A percentile compares a stretch with the other conserved stretches of the same genome.
These are phyloP conservation scores for Aspergillus spinulosporus DNA, from an alignment of 2,329 filamentous ascomycete species.

Conservation along the genomic window DNA sequence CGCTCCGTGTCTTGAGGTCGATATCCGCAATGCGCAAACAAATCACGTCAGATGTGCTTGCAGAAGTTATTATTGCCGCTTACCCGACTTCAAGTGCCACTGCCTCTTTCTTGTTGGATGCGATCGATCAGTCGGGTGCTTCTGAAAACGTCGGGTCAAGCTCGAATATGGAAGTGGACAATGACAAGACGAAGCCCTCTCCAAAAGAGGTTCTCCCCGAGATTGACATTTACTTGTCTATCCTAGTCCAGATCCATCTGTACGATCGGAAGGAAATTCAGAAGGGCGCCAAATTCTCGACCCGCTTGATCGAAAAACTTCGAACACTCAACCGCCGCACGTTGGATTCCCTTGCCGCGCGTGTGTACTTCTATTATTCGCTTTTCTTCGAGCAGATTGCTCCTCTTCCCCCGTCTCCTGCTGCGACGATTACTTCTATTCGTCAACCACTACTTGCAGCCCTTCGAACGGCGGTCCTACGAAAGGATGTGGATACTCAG, in stretches of 20 bases:
- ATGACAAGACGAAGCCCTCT: constrained; percentile 64
- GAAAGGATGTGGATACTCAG: constrained; percentile 97
- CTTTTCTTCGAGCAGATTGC: constrained; percentile 90
- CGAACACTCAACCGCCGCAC: constrained; percentile 90
- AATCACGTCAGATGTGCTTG: constrained; percentile 76
- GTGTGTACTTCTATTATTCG: constrained; percentile 97
- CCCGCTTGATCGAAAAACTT: constrained; percentile 77
- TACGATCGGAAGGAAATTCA: constrained; percentile 82
- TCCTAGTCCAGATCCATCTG: constrained; percentile 81
- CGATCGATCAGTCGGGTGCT: constrained; percentile 66
- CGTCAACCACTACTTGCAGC: constrained; percentile 83
- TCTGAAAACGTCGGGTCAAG: constrained; percentile 59
- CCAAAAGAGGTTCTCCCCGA: constrained; percentile 79
- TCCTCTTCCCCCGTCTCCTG: constrained; percentile 82
- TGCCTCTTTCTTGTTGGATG: constrained; percentile 68
- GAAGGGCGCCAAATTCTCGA: constrained; percentile 80
- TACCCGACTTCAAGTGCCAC: constrained; percentile 68
- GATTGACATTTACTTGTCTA: constrained; percentile 83
- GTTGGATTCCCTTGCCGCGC: constrained; percentile 87
- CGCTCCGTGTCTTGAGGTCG: constrained; percentile 87
- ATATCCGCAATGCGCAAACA: constrained; percentile 95
- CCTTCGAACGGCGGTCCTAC: constrained; percentile 88
- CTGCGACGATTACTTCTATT: constrained; percentile 82
- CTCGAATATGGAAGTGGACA: constrained; percentile 73
- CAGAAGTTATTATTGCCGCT: constrained; percentile 76